Conservation (phyloP, 2,329 filamentous ascomycete genomes). For the Mycocentrospora acerina region DNA sequence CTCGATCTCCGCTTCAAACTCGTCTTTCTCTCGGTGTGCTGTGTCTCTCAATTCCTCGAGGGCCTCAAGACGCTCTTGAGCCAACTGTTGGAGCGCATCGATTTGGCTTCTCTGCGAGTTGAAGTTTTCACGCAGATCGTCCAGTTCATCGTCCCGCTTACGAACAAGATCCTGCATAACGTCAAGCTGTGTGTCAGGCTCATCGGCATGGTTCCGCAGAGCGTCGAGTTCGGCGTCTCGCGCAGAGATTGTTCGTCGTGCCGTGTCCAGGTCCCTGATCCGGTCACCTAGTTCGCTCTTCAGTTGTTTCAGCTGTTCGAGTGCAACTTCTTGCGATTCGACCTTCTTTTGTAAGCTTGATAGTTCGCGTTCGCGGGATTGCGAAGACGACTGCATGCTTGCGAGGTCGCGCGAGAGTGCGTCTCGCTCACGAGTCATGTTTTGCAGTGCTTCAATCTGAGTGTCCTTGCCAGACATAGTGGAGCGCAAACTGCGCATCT, state of each 20-base stretch:
- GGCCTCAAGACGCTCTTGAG: slow-evolving; percentile 43
- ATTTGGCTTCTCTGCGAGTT: slow-evolving; percentile 34
- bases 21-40: slow-evolving; percentile 46
- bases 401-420: slow-evolving; percentile 31
- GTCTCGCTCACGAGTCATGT: slow-evolving; percentile 37
- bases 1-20: slow-evolving; percentile 59
- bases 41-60: slow-evolving; percentile 55
- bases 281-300: slow-evolving; percentile 33
- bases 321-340: slow-evolving; percentile 27
- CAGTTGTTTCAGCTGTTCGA: slow-evolving; percentile 34
- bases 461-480: slow-evolving; percentile 33
- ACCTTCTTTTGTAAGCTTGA: slow-evolving; percentile 32
- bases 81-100: slow-evolving; percentile 35
- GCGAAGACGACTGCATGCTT: slow-evolving; percentile 29
- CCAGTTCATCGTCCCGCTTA: slow-evolving; percentile 53
- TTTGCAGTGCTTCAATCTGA: slow-evolving; percentile 40
- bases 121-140: slow-evolving; percentile 53
- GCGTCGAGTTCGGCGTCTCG: slow-evolving; percentile 41
- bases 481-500: slow-evolving; percentile 26
- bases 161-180: slow-evolving; percentile 46
- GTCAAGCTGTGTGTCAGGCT: slow-evolving; percentile 43
- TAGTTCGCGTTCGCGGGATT: slow-evolving; percentile 38
- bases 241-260: slow-evolving; percentile 37
- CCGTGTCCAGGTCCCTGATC: slow-evolving; percentile 38
- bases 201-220: slow-evolving; percentile 36